Base-by-base conservation (phyloP, 179 eudicot species). In the Nepenthes alata region DNA sequence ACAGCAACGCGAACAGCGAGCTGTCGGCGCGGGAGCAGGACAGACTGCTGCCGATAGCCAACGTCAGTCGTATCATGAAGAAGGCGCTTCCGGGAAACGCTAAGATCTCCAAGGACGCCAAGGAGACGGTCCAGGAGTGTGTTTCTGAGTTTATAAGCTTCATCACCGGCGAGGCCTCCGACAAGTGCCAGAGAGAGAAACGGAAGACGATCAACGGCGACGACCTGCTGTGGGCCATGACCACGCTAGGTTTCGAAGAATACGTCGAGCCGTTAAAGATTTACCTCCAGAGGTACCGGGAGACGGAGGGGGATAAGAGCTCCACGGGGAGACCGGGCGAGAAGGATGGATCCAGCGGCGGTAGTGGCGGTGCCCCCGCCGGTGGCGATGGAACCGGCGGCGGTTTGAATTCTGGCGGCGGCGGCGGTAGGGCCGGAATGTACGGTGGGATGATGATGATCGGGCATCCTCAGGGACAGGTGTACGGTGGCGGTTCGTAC, bases 121-220 rank as follows among this genome's bases (percentile, higher is more conserved):
- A 72, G 56, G 76, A 72, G 12, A 72, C 76, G 8, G 76, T 72
- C 10, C 76, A 72, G 38, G 76, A 72, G 55, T 72, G 75, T 44
- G 75, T 72, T 2, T 72, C 75, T 10, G 75, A 72, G 63, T 72
- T 72, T 64, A 72, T 72, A 55, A 66, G 71, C 41, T 72, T 72
- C 47, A 60, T 72, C 25, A 72, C 75, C 10, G 76, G 76, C 0
- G 76, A 72, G 14, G 76, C 76, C 4, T 72, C 76, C 4, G 76
- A 72, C 47, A 72, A 72, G 71, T 72, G 76, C 60, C 76, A 72
- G 64, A 39, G 76, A 37, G 76, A 72, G 71, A 72, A 72, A 54
- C 35, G 76, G 61, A 72, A 72, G 68, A 72, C 76, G 38, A 55
- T 55, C 11, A 55, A 55, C 38, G 58, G 58, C 12, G 58, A 55